Conservation (phyloP, 225 moss, liverwort and hornwort species). For the Pleurozium schreberi region DNA sequence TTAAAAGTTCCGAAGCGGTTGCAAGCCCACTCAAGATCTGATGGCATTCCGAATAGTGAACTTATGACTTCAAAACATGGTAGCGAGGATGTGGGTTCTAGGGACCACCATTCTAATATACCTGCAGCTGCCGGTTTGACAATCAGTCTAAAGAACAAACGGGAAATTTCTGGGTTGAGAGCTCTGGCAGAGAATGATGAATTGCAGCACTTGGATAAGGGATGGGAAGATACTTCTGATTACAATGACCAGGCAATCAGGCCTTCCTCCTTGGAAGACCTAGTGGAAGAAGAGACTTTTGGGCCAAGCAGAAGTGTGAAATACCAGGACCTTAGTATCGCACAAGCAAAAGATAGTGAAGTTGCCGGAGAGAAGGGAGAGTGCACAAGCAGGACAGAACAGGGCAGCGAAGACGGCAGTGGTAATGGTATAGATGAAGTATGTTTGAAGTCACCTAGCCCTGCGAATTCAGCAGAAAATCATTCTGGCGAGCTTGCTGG, state of each 20-base stretch:
- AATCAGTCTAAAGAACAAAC: neutral
- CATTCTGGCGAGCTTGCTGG: neutral
- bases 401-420: neutral
- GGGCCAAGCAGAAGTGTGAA: neutral
- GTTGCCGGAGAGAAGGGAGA: slow-evolving; percentile 6
- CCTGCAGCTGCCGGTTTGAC: neutral
- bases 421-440: neutral
- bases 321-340: neutral
- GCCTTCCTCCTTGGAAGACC: neutral
- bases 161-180: slow-evolving; percentile 24
- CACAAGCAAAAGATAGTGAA: neutral
- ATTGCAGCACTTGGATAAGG: neutral
- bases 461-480: neutral
- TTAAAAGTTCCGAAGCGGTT: neutral
- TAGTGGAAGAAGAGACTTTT: neutral
- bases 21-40: neutral
- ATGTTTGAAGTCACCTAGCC: neutral
- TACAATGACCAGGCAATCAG: neutral
- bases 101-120: neutral
- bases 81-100: neutral
- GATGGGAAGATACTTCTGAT: neutral
- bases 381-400: neutral
- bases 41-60: neutral
- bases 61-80: neutral
- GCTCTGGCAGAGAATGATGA: slow-evolving; percentile 21